Evolutionary conservation across 2,329 filamentous ascomycete species (phyloP), one percentile per base, ranked within the genome.

Genomic region (Aureobasidium namibiae): DNA sequence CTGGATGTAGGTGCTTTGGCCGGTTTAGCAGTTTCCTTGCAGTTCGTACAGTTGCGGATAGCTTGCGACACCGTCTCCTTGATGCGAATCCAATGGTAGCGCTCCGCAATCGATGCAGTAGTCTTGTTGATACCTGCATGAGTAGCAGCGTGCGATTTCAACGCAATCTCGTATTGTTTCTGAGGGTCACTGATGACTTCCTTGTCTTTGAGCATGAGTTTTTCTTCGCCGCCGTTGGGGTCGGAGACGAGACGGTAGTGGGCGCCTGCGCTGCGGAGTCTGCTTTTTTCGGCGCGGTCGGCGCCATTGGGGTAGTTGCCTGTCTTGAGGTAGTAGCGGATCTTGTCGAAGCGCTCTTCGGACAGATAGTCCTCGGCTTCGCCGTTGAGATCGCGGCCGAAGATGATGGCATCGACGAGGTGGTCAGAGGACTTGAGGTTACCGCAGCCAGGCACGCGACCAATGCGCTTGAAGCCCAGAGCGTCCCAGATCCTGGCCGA

Each of bases 101-200:
- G 88, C 70, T 96, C 90, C 11, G 92, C 90, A 67, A 99, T 96
- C 21, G 86, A 88, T 21, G 92, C 92, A 1, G 92, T 97, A 0
- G 92, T 97, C 77, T 96, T 96, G 79, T 99, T 99, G 79, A 97
- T 97, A 54, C 94, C 94, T 7, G 88, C 90, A 70, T 99, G 94
- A 42, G 86, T 81, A 60, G 79, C 74, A 56, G 84, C 79, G 73
- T 99, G 94, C 38, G 92, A 81, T 60, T 81, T 79, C 46, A 88
- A 81, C 13, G 92, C 90, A 66, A 97, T 94, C 61, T 94, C 89
- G 72, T 95, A 95, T 76, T 99, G 94, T 64, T 85, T 84, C 67
- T 88, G 84, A 13, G 91, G 90, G 72, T 96, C 92, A 26, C 89
- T 88, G 62, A 99, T 89, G 61, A 99, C 92, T 75, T 97, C 92